Evolutionary conservation across 179 eudicot species (phyloP).

Genomic region (Spergularia azorica): DNA sequence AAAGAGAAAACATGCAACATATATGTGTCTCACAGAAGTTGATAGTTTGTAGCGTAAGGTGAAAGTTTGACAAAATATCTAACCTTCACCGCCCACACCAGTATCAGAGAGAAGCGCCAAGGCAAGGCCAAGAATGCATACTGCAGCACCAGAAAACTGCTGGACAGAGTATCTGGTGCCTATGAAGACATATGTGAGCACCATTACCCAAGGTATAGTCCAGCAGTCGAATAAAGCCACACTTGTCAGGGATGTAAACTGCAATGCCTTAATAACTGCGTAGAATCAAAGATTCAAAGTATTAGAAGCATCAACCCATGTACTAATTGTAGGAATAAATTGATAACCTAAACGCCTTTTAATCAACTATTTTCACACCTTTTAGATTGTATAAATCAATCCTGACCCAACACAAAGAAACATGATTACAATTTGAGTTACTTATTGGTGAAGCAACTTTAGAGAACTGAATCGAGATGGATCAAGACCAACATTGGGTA

Average conservation of each 20-base stretch:
- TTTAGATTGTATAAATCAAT: background rate
- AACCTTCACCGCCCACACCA: constrained; percentile 67
- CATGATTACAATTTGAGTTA: background rate
- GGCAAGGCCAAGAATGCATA: constrained; percentile 64
- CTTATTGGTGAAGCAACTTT: background rate
- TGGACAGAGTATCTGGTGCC: constrained; percentile 61
- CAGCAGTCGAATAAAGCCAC: constrained; percentile 78
- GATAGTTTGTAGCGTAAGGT: background rate
- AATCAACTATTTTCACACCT: background rate
- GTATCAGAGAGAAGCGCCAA: constrained; percentile 72
- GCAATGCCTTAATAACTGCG: constrained; percentile 74
- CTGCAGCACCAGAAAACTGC: constrained; percentile 64
- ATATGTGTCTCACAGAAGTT: background rate
- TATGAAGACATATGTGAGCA: constrained; percentile 65
- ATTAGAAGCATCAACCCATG: background rate
- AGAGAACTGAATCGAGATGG: background rate
- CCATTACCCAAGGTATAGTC: constrained; percentile 72
- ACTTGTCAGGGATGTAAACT: constrained; percentile 75
- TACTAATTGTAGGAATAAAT: background rate
- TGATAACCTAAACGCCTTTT: background rate
- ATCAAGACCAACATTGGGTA: background rate
- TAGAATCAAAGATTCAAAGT: background rate
- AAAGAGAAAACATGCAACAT: background rate
- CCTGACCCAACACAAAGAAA: background rate
- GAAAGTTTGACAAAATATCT: background rate